Conservation (phyloP, 2,329 filamentous ascomycete species). For the Xylariaceae sp. region DNA sequence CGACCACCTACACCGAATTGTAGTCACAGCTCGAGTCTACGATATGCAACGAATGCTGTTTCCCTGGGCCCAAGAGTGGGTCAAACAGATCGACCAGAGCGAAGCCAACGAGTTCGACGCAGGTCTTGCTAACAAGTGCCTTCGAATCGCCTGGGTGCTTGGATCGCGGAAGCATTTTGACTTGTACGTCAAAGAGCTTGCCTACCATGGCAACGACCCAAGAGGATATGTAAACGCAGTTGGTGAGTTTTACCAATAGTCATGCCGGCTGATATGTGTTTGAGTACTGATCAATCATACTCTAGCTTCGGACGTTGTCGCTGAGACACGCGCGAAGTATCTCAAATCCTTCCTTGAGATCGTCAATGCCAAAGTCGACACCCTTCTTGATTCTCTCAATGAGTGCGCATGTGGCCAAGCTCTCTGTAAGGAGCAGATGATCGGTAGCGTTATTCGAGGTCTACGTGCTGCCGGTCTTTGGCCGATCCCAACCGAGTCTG, state of each 20-base stretch:
- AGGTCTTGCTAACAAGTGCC: too few species aligned
- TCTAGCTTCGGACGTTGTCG: too few species aligned
- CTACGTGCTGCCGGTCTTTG: neutral
- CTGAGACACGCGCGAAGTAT: too few species aligned
- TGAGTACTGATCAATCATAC: too few species aligned
- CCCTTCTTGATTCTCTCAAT: too few species aligned
- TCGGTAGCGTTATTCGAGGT: neutral
- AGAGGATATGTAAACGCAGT: neutral
- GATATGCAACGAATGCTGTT: neutral
- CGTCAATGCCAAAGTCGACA: too few species aligned
- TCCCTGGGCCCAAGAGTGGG: neutral
- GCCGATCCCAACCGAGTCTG: neutral
- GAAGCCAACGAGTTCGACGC: too few species aligned
- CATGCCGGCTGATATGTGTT: too few species aligned
- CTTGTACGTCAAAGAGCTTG: neutral
- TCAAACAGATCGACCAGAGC: neutral
- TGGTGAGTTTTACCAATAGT: neutral
- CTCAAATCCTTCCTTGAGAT: too few species aligned
- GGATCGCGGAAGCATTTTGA: neutral
- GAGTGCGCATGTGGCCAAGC: too few species aligned
- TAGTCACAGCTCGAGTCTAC: neutral
- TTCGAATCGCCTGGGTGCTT: neutral
- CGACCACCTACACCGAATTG: neutral
- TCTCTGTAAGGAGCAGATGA: neutral
- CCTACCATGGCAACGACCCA: neutral